phyloP scores from a whole-genome alignment of 805 yeast genomes.

The Zygosaccharomyces gambellarensis region DNA sequence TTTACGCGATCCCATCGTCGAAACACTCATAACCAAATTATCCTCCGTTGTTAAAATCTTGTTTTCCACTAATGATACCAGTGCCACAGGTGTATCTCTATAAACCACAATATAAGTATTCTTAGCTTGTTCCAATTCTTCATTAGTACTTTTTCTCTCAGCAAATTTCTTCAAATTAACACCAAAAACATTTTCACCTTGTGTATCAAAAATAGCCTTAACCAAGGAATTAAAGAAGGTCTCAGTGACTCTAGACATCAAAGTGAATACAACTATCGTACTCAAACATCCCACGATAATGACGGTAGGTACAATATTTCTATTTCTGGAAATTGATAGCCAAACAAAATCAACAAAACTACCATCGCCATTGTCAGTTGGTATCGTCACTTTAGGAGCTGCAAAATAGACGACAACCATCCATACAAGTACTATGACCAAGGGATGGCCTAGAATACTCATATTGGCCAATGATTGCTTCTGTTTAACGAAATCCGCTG shows the following conservation, averaged over 20 bases:
- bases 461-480: conserved; percentile 45
- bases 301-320: conserved; percentile 10
- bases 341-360: conserved; percentile 23
- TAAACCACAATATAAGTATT: conserved; percentile 56
- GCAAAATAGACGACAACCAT: conserved; percentile 20
- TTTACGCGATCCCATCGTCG: conserved; percentile 59
- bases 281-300: conserved; percentile 25
- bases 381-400: conserved; percentile 20
- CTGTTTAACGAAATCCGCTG: conserved; percentile 53
- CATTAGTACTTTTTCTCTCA: conserved; percentile 17
- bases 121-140: conserved; percentile 37
- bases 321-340: conserved; percentile 25
- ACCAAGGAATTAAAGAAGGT: conserved; percentile 41
- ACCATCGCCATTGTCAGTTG: conserved; percentile 13
- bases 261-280: conserved; percentile 36
- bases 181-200: conserved; percentile 44
- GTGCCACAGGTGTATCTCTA: conserved; percentile 69
- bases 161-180: conserved; percentile 35
- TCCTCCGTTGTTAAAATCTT: conserved; percentile 41
- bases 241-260: conserved; percentile 42
- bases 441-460: conserved; percentile 44
- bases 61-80: conserved; percentile 43
- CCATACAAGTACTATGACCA: conserved; percentile 32
- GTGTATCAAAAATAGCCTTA: conserved; percentile 34
- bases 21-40: conserved; percentile 47